Evolutionary conservation across 2,329 filamentous ascomycete species (phyloP), one percentile per base, ranked within the genome.

Genomic region (Didymella pinodella): DNA sequence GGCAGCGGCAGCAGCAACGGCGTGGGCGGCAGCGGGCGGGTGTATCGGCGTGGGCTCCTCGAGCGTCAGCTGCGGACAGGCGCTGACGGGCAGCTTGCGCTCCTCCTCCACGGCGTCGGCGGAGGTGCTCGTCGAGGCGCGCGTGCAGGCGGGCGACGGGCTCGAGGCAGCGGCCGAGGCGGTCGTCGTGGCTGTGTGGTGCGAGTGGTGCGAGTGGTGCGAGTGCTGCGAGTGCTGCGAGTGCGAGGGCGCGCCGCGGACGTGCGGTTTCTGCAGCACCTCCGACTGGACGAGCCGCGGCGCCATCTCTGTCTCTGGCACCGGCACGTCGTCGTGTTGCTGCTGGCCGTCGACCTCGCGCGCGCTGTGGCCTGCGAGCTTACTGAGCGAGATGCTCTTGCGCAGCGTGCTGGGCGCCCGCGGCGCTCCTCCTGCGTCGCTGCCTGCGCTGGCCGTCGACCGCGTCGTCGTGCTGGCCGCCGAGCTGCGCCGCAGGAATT

Each of bases 1-100:
- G n/a, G 41, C 20, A 7, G 12, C 40, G 7, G 20, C 12, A 7
- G 18, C 41, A 28, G 41, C 22, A 26, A 28, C 29, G 22, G 22
- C 22, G 22, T 22, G 22, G 22, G 18, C 41, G 28, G 41, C 22
- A 26, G n/a, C 29, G n/a, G 69, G 67, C 20, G 61, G 53, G 28
- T 66, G 65, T 47, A 73, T 61, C 45, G 75, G 75, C 49, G 75
- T 76, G 43, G 75, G 75, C 49, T 68, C 69, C 63, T 78, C 69
- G 53, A 78, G 61, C 4, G 68, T 73, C 57, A 77, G 55, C 22
- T 49, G 38, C 40, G 53, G 53, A n/a, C 53, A 56, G 46, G 14
- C 46, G 40, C 22, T 7, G 20, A 22, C 12, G 40, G 46, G 40
- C 31, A 18, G n/a, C 40, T n/a, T 36, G 32, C 32, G 32, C 32